These are phyloP conservation scores for Grigorovia humatica DNA, from an alignment of 805 yeast species.

Conservation along the genomic window DNA sequence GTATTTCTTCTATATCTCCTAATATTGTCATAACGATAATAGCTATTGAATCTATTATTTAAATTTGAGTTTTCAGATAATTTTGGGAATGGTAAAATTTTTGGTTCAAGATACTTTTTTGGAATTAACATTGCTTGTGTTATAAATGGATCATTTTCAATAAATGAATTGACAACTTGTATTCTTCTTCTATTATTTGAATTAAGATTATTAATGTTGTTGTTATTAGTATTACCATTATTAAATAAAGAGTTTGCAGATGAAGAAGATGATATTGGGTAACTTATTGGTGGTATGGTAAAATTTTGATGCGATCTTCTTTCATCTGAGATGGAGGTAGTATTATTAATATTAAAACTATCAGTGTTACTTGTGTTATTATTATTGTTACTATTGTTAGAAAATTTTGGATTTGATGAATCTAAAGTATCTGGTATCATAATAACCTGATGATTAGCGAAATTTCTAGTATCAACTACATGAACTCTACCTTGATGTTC, in stretches of 20 bases:
- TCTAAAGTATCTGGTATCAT: conserved; percentile 42
- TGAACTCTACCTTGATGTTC: conserved; percentile 88
- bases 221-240: background rate
- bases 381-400: background rate
- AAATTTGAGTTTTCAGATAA: conserved; percentile 6
- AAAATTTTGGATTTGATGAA: conserved; percentile 8
- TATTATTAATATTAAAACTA: too few relatives aligned
- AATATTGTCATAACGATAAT: background rate
- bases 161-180: conserved; percentile 4
- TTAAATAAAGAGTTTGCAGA: background rate
- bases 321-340: background rate
- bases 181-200: conserved; percentile 10
- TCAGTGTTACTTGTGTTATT: background rate
- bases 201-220: background rate
- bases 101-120: conserved; percentile 20
- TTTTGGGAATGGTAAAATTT: conserved; percentile 24
- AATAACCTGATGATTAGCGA: conserved; percentile 65
- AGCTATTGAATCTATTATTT: background rate
- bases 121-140: conserved; percentile 25
- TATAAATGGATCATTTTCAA: conserved; percentile 17
- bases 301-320: background rate
- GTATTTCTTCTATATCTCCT: conserved; percentile 1
- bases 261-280: background rate
- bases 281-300: background rate
- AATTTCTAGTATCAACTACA: conserved; percentile 66